Evolutionary conservation across 1,284 basidiomycete species (phyloP).

Genomic region (Cerioporus squamosus): DNA sequence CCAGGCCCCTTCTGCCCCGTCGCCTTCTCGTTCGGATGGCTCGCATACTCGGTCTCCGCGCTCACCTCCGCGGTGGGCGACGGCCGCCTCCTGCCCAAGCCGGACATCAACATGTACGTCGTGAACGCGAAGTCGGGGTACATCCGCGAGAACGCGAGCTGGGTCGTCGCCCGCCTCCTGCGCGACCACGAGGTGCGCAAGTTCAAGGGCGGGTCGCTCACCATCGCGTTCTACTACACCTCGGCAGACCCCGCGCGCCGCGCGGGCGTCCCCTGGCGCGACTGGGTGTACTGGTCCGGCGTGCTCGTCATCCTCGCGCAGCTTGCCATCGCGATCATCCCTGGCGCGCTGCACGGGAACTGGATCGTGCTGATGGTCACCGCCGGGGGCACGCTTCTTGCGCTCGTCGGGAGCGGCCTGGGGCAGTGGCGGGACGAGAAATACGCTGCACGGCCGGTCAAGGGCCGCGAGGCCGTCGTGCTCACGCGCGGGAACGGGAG

Average conservation of each 20-base stretch:
- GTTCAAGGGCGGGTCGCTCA: constrained; percentile 24
- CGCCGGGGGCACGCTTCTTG: constrained; percentile 31
- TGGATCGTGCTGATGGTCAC: constrained; percentile 37
- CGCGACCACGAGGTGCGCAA: constrained; percentile 30
- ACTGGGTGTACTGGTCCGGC: constrained; percentile 36
- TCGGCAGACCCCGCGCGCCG: constrained; percentile 1
- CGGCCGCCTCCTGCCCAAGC: constrained; percentile 34
- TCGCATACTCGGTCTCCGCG: constrained; percentile 38
- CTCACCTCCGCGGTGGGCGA: constrained; percentile 34
- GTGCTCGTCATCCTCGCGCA: constrained; percentile 31
- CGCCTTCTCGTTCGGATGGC: constrained; percentile 45
- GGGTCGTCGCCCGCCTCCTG: constrained; percentile 37
- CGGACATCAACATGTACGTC: constrained; percentile 32
- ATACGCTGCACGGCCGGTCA: constrained; percentile 30
- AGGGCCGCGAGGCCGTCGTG: constrained; percentile 29
- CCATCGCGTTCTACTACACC: constrained; percentile 27
- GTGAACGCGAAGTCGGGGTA: constrained; percentile 35
- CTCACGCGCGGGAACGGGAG: constrained; percentile 38
- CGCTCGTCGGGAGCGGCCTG: constrained; percentile 27
- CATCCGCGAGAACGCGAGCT: constrained; percentile 33
- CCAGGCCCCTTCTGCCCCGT: constrained; percentile 34
- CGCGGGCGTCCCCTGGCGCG: constrained; percentile 28
- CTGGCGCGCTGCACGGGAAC: constrained; percentile 28
- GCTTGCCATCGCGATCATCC: constrained; percentile 33
- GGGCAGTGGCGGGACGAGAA: constrained; percentile 38